These are phyloP conservation scores for Cymbopogon flexuosus DNA, from an alignment of 202 grass and related monocot species.

Conservation along the genomic window DNA sequence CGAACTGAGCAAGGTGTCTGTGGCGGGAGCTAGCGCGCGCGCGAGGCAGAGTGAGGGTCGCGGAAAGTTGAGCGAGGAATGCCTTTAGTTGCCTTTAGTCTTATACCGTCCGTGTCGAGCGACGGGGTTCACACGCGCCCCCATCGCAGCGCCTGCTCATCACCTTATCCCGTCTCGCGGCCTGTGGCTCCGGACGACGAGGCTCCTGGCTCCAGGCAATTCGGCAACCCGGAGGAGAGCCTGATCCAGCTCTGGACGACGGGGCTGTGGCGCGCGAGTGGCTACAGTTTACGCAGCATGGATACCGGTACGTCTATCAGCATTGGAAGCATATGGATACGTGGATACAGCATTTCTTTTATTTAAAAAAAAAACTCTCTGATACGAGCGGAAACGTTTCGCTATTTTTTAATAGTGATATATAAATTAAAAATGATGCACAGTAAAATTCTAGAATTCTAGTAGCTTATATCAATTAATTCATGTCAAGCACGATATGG, in stretches of 20 bases:
- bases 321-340: neutral
- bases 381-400: neutral
- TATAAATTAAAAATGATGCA: neutral
- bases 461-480: too few species aligned
- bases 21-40: neutral
- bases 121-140: slow-evolving; percentile 32
- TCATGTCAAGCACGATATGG: too few species aligned
- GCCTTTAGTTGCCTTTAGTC: neutral
- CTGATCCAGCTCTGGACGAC: neutral
- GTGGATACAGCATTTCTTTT: neutral
- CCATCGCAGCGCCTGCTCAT: neutral
- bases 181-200: slow-evolving; percentile 29
- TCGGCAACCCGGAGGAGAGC: neutral
- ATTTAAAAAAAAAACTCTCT: neutral
- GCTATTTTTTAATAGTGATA: neutral
- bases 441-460: neutral
- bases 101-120: slow-evolving; percentile 20
- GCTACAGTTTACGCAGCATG: neutral
- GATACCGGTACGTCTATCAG: neutral
- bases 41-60: neutral
- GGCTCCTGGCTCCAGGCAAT: slow-evolving; percentile 13
- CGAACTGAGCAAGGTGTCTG: neutral
- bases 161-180: slow-evolving; percentile 31
- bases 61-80: neutral
- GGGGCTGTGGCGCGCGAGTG: neutral